A percentile compares a stretch with the other conserved stretches of the same genome.
phyloP scores from a whole-genome alignment of 345 rosid species.

The Kernera saxatilis region DNA sequence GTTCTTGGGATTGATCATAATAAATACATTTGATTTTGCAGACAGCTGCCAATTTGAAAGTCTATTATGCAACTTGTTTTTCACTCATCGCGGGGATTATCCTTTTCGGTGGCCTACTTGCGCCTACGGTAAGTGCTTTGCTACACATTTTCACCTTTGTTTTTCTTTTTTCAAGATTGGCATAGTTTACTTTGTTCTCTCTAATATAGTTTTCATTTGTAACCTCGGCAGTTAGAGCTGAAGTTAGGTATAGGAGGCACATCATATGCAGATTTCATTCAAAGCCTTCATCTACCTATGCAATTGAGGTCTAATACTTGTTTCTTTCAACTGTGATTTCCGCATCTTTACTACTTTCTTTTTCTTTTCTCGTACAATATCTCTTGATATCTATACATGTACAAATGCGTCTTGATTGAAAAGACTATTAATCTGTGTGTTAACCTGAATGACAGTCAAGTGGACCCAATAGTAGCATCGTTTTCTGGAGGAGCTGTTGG shows the following conservation, averaged over 20 bases:
- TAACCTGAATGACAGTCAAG: constrained; percentile 51
- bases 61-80: constrained; percentile 78
- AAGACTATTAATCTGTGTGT: constrained; percentile 6
- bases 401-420: not conserved
- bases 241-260: constrained; percentile 95
- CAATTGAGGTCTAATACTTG: constrained; percentile 62
- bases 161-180: not conserved
- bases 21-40: constrained; percentile 24
- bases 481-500: constrained; percentile 99
- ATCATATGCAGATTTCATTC: constrained; percentile 82
- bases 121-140: constrained; percentile 61
- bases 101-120: constrained; percentile 84
- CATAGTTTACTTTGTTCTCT: not conserved
- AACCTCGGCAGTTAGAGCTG: constrained; percentile 64
- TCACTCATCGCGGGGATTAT: constrained; percentile 89
- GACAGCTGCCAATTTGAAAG: constrained; percentile 78
- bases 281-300: constrained; percentile 70
- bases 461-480: constrained; percentile 97
- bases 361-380: not conserved
- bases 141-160: not conserved
- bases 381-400: not conserved
- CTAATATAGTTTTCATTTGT: not conserved
- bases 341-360: not conserved
- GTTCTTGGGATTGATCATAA: not conserved
- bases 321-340: not conserved